Evolutionary conservation across 2,329 filamentous ascomycete genomes (phyloP).

Genomic region (Aspergillus sp.): DNA sequence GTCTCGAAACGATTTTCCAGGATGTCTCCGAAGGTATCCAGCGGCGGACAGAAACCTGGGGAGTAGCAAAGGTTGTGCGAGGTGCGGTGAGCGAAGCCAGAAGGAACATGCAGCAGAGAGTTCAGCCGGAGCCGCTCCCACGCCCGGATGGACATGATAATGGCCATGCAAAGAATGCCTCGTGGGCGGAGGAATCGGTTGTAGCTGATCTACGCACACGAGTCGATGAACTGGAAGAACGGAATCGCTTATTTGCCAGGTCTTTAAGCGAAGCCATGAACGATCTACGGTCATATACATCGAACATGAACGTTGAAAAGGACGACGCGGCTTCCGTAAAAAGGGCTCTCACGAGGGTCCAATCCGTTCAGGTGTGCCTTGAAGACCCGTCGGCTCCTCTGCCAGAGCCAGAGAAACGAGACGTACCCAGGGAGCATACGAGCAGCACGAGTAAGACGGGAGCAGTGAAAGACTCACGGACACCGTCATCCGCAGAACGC

Average conservation of each 20-base stretch:
- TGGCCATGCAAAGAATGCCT: conserved; percentile 8
- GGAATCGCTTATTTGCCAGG: conserved; percentile 35
- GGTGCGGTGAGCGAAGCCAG: conserved; percentile 41
- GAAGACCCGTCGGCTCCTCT: conserved; percentile 31
- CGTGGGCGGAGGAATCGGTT: conserved; percentile 7
- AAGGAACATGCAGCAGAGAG: conserved; percentile 37
- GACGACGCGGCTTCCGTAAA: conserved; percentile 26
- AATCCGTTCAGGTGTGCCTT: conserved; percentile 38
- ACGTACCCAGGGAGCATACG: background rate
- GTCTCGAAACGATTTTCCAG: conserved; percentile 40
- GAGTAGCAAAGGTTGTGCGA: conserved; percentile 41
- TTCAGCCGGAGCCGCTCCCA: conserved; percentile 32
- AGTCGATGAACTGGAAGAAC: conserved; percentile 29
- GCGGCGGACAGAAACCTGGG: conserved; percentile 42
- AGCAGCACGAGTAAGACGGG: background rate
- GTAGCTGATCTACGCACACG: conserved; percentile 23
- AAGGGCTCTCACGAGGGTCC: conserved; percentile 32
- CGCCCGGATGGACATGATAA: conserved; percentile 15
- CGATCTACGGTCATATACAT: conserved; percentile 31
- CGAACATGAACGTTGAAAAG: conserved; percentile 16
- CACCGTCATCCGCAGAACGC: background rate
- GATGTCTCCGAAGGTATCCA: conserved; percentile 43
- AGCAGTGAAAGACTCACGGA: conserved; percentile 4
- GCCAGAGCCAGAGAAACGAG: background rate
- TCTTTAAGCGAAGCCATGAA: conserved; percentile 35